A percentile compares a stretch with the other conserved stretches of the same genome.
Evolutionary conservation across 163 green algal species (phyloP).

Genomic region (Smithsoniella earleae): DNA sequence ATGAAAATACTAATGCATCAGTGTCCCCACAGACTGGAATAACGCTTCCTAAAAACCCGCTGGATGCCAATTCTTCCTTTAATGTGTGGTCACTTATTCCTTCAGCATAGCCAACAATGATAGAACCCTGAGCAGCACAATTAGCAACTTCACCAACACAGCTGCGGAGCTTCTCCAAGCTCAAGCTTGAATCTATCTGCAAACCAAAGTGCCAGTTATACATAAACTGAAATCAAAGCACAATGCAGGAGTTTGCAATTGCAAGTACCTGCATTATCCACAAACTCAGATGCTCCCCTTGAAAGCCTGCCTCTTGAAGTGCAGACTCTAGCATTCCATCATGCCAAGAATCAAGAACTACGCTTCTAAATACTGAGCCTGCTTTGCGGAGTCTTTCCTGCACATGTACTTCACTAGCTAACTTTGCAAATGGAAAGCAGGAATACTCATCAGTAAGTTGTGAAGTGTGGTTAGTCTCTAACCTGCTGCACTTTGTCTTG

Average conservation of each 20-base stretch:
- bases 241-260: neutral
- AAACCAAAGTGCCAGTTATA: neutral
- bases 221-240: neutral
- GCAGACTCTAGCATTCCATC: slow-evolving; percentile 40
- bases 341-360: too few relatives aligned
- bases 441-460: too few relatives aligned
- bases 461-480: too few relatives aligned
- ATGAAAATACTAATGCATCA: neutral
- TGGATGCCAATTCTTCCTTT: neutral
- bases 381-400: too few relatives aligned
- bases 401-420: too few relatives aligned
- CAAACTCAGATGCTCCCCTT: slow-evolving; percentile 55
- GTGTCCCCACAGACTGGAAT: neutral
- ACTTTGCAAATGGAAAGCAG: too few relatives aligned
- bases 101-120: neutral
- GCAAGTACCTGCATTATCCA: slow-evolving; percentile 56
- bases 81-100: neutral
- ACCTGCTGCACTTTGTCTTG: too few relatives aligned
- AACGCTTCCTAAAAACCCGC: slow-evolving; percentile 2
- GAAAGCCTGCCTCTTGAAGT: slow-evolving; percentile 53
- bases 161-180: too few relatives aligned
- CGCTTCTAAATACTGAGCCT: too few relatives aligned
- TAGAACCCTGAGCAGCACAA: slow-evolving; percentile 6
- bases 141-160: slow-evolving; percentile 2
- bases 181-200: neutral